Evolutionary conservation across 306 rosid species (phyloP), one percentile per base, ranked within the genome.

Genomic region (Clitoria ternatea): DNA sequence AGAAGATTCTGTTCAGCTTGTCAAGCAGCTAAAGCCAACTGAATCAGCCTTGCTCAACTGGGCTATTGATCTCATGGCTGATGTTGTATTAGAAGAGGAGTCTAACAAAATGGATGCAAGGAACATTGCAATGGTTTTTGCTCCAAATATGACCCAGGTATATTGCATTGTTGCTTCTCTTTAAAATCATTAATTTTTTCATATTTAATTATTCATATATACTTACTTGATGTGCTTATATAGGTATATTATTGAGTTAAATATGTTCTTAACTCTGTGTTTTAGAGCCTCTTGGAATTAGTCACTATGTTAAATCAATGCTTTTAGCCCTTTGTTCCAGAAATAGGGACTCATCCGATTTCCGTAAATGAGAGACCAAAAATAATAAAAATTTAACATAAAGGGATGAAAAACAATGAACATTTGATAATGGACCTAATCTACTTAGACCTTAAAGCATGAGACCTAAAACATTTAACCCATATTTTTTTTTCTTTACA

Each of bases 81-180:
- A 91, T 79, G 96, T 95, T 79, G 99, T 95, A n/a, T 88, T 77
- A 54, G 96, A 95, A 74, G 96, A 91, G 71, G 96, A 95, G 57
- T 52, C 32, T 66, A 95, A 95, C 86, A 95, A 95, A 79, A 95
- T 91, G 99, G 88, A 95, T 77, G 87, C 97, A 18, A 83, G 99
- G 75, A 95, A 91, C 52, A 95, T 95, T 9, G 96, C 99, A 26
- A 95, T 95, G 99, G 97, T 91, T 78, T 95, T 95, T 80, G 83
- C 99, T 68, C 97, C 99, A 36, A 95, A 95, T 82, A 95, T 95
- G 99, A 91, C 96, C 63, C 99, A 86, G 88, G 99, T 85, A 62
- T 22, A 52, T 15, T 26, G 26, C 11, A 14, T 1, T 10, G 30
- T 29, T 26, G 24, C 24, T 26, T 50, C 14, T n/a, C 18, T 23